phyloP scores from a whole-genome alignment of 257 asterid genomes.

The Nicotiana benthamiana region DNA sequence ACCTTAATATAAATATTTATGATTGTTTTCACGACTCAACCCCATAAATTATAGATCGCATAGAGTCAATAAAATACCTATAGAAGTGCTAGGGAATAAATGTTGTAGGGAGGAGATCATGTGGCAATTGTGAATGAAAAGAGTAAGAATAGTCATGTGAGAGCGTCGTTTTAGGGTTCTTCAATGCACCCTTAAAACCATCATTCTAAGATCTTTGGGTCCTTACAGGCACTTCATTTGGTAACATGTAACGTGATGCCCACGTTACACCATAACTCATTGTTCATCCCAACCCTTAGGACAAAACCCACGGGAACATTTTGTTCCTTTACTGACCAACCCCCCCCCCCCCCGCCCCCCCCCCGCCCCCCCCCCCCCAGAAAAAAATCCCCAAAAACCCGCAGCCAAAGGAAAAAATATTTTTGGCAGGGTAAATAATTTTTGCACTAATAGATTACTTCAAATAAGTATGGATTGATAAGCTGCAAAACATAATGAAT shows the following conservation, averaged over 20 bases:
- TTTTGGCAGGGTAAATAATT: too few species aligned
- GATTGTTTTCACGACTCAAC: too few species aligned
- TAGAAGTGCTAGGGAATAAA: not conserved
- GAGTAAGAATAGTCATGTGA: slow-evolving; percentile 7
- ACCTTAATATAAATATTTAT: too few species aligned
- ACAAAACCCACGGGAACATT: not conserved
- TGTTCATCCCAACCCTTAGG: not conserved
- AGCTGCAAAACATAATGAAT: too few species aligned
- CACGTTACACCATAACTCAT: slow-evolving; percentile 10
- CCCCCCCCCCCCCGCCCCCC: not conserved
- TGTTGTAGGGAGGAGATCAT: not conserved
- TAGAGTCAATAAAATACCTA: too few species aligned
- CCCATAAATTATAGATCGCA: too few species aligned
- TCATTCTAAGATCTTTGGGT: slow-evolving; percentile 6
- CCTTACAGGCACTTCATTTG: not conserved
- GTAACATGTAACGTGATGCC: slow-evolving; percentile 7
- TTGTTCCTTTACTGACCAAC: not conserved
- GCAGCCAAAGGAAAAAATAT: not conserved
- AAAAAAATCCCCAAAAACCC: not conserved
- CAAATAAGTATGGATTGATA: too few species aligned
- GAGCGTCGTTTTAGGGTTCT: not conserved
- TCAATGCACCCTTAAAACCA: slow-evolving; percentile 10
- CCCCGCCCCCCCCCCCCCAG: not conserved
- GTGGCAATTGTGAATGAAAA: not conserved
- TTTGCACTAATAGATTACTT: too few species aligned